Base-by-base conservation (phyloP, 257 asterid species). In the Salvia hispanica region DNA sequence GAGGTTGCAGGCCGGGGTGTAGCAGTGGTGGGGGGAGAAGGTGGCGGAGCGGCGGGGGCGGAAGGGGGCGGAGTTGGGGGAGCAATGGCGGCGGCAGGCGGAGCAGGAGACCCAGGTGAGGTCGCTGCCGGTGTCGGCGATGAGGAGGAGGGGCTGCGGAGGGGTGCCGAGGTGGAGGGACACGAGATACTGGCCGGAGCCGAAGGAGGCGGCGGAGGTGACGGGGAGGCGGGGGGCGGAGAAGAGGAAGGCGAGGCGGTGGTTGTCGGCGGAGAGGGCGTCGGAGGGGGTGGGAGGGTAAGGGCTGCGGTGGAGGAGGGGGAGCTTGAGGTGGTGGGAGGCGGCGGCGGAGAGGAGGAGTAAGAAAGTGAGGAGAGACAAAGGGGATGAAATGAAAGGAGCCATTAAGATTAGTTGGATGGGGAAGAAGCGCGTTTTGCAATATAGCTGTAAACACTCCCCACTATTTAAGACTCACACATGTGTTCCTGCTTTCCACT, bases 51-150 rank as follows among this genome's bases (percentile, higher is more conserved):
- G 88, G 53, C 96, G 95, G 31, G 96, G 88, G 62, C 74, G 65
- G 79, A 88, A 83, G 25, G 80, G 53, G 43, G 86, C 58, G 16
- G 95, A 78, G 77, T 74, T 74, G 3, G 80, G 72, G 28, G 74
- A 63, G 59, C 90, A 82, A 43, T 61, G 18, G 21, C 82, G 74
- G 79, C 92, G 79, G 83, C 96, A 88, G 33, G 96, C 87, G 48
- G 97, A 88, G 86, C 97, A 91, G 2, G 80, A 57, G 33, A 86
- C 95, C 97, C 97, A 91, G 45, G 86, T 78, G 63, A 91, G 91
- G 61, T 91, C 97, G 74, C 97, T 91, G n/a, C 97, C 97, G 14
- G 95, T 91, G 40, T 91, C 97, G 1, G 91, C 90, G 14, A 88
- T 81, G 42, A 91, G 83, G 50, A 79, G 81, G 62, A 91, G 78